A percentile compares a stretch with the other conserved stretches of the same genome.
These are phyloP conservation scores for Fusarium metavorans DNA, from an alignment of 2,329 filamentous ascomycete genomes.

Conservation along the genomic window DNA sequence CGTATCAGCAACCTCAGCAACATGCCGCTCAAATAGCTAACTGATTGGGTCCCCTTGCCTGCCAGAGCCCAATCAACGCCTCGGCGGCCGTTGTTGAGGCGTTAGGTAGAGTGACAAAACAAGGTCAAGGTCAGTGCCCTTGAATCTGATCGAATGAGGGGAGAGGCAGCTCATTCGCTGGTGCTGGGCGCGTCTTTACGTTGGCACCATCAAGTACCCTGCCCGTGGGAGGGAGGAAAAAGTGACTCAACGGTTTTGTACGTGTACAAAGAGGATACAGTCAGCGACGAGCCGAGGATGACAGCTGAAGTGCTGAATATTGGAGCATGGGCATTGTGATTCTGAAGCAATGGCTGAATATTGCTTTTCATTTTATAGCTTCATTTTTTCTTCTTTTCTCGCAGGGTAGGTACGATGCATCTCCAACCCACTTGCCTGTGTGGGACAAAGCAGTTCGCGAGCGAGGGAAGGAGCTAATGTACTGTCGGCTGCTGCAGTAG, in stretches of 20 bases:
- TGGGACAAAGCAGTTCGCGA: conserved; percentile 33
- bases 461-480: conserved; percentile 35
- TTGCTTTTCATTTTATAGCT: background rate
- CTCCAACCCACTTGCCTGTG: conserved; percentile 12
- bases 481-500: conserved; percentile 44
- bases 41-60: conserved; percentile 25
- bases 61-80: conserved; percentile 29
- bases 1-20: conserved; percentile 19
- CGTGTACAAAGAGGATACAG: conserved; percentile 18
- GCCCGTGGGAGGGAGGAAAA: conserved; percentile 13
- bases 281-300: conserved; percentile 18
- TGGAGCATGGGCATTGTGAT: background rate
- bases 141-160: conserved; percentile 13
- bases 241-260: conserved; percentile 29
- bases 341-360: background rate
- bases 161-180: conserved; percentile 22
- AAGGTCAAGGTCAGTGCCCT: conserved; percentile 28
- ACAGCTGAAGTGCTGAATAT: conserved; percentile 6
- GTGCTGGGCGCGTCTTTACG: conserved; percentile 22
- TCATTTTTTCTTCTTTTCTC: background rate
- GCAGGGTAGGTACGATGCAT: conserved; percentile 13
- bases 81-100: conserved; percentile 33
- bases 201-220: conserved; percentile 36
- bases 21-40: conserved; percentile 28
- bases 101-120: conserved; percentile 22